A percentile compares a stretch with the other conserved stretches of the same genome.
phyloP scores from a whole-genome alignment of 768 basidiomycete species.

The Mycena olivaceomarginata region DNA sequence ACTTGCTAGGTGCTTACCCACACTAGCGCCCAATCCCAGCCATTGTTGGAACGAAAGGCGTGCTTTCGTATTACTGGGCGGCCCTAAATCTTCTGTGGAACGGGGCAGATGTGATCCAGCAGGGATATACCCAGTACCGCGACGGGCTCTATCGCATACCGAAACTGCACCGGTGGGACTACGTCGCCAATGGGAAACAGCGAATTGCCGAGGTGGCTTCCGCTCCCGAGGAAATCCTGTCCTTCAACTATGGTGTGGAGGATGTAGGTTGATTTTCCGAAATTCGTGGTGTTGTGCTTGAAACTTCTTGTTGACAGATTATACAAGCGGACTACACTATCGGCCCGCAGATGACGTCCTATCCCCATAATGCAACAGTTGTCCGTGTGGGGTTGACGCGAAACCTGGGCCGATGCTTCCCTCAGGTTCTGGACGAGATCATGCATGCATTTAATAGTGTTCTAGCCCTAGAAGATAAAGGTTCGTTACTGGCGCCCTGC shows the following conservation, averaged over 20 bases:
- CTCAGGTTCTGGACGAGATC: background rate
- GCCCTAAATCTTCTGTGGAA: background rate
- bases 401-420: background rate
- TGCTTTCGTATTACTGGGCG: background rate
- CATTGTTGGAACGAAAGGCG: background rate
- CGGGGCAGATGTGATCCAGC: background rate
- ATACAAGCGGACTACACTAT: slow-evolving; percentile 2
- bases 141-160: background rate
- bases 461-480: background rate
- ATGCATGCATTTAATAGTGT: background rate
- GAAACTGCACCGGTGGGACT: slow-evolving; percentile 12
- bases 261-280: background rate
- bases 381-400: background rate
- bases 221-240: slow-evolving; percentile 9
- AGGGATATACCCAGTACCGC: background rate
- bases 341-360: background rate
- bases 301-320: background rate
- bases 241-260: background rate
- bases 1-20: background rate
- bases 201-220: slow-evolving; percentile 3
- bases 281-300: background rate
- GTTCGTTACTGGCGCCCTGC: no score
- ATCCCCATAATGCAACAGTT: background rate
- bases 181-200: slow-evolving; percentile 1
- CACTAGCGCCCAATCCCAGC: background rate